A percentile compares a stretch with the other conserved stretches of the same genome.
phyloP scores from a whole-genome alignment of 805 yeast genomes.

The Scheffersomyces coipomensis region DNA sequence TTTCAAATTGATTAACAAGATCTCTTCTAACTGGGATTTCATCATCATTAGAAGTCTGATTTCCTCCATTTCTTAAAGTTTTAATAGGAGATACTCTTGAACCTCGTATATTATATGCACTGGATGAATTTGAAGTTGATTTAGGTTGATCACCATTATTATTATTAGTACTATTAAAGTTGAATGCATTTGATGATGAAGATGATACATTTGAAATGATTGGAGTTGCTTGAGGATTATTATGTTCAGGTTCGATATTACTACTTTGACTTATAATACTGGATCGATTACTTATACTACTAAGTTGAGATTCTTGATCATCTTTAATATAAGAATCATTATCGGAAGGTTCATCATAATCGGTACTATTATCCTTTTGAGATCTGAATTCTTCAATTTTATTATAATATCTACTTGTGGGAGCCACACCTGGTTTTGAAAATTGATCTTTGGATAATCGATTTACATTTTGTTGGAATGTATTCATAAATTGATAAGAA shows the following conservation, averaged over 20 bases:
- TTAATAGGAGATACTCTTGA: constrained; percentile 18
- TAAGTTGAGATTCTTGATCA: constrained; percentile 16
- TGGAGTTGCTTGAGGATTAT: no score
- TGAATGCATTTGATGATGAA: not conserved
- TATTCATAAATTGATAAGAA: constrained; percentile 35
- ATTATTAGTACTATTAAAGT: no score
- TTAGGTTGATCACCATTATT: constrained; percentile 2
- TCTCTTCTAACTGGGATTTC: constrained; percentile 28
- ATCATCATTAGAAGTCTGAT: constrained; percentile 11
- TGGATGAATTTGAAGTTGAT: constrained; percentile 1
- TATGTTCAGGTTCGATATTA: constrained; percentile 4
- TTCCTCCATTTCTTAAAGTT: constrained; percentile 7
- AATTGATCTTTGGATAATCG: constrained; percentile 16
- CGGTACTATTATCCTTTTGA: not conserved
- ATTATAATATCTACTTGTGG: constrained; percentile 19
- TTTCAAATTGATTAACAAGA: constrained; percentile 18
- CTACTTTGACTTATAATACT: constrained; percentile 16
- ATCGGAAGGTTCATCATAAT: constrained; percentile 3
- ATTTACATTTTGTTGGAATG: constrained; percentile 39
- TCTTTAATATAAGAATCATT: constrained; percentile 4
- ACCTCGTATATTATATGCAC: constrained; percentile 12
- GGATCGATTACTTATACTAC: constrained; percentile 24
- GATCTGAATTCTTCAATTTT: constrained; percentile 23
- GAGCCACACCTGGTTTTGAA: constrained; percentile 1
- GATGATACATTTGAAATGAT: no score